A percentile compares a stretch with the other conserved stretches of the same genome.
Conservation (phyloP, 257 asterid genomes). For the Solanum tarapatanum region DNA sequence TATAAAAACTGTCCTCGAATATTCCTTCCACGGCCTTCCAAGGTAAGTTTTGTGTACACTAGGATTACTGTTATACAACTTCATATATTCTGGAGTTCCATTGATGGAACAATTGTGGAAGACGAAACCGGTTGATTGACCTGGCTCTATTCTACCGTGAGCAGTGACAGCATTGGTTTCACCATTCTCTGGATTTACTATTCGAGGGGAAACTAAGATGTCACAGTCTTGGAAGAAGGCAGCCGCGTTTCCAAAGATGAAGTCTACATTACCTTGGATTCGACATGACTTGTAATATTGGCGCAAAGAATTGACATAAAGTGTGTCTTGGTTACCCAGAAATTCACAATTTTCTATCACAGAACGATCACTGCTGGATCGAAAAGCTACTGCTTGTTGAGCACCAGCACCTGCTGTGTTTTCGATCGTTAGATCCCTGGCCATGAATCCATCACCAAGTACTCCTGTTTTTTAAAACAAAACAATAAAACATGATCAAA, state of each 20-base stretch:
- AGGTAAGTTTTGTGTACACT: slow-evolving; percentile 21
- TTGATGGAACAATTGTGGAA: slow-evolving; percentile 31
- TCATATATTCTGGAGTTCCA: slow-evolving; percentile 35
- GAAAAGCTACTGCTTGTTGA: slow-evolving; percentile 50
- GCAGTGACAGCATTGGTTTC: slow-evolving; percentile 44
- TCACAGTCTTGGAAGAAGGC: slow-evolving; percentile 32
- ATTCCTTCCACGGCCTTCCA: slow-evolving; percentile 56
- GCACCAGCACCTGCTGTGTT: slow-evolving; percentile 46
- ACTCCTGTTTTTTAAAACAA: slow-evolving; percentile 16
- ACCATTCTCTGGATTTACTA: slow-evolving; percentile 28
- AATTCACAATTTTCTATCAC: slow-evolving; percentile 36
- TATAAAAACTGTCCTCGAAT: slow-evolving; percentile 31
- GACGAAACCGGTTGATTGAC: slow-evolving; percentile 39
- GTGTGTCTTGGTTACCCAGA: slow-evolving; percentile 43
- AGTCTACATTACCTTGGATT: slow-evolving; percentile 42
- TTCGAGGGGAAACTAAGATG: slow-evolving; percentile 31
- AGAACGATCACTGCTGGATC: slow-evolving; percentile 34
- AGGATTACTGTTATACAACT: slow-evolving; percentile 28
- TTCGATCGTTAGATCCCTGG: slow-evolving; percentile 28
- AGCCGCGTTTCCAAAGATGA: slow-evolving; percentile 45
- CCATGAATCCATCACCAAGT: slow-evolving; percentile 48
- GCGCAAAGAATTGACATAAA: slow-evolving; percentile 34
- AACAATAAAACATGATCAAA: neutral
- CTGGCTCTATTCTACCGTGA: slow-evolving; percentile 37
- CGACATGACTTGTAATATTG: slow-evolving; percentile 46